These are phyloP conservation scores for Scheffersomyces parashehatae DNA, from an alignment of 1,139 yeast genomes.

Conservation along the genomic window DNA sequence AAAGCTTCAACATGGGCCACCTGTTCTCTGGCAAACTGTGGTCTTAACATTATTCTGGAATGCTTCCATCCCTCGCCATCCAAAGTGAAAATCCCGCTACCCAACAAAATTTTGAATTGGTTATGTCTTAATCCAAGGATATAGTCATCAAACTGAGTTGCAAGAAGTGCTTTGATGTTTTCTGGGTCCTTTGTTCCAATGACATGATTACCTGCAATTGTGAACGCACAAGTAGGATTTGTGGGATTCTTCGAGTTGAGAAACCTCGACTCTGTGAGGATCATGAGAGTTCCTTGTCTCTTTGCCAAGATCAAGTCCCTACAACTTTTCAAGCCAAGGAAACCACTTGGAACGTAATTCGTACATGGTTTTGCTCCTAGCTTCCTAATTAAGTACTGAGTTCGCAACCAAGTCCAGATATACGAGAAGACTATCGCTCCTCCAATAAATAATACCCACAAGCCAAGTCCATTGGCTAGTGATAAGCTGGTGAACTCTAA, in stretches of 20 bases:
- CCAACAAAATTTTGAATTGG: slow-evolving; percentile 45
- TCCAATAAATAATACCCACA: too few relatives aligned
- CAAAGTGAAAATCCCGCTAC: slow-evolving; percentile 59
- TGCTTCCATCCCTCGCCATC: slow-evolving; percentile 61
- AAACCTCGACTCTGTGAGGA: slow-evolving; percentile 8
- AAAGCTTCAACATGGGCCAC: slow-evolving; percentile 49
- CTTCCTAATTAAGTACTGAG: slow-evolving; percentile 1
- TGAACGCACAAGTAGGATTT: slow-evolving; percentile 12
- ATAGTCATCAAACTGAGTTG: slow-evolving; percentile 51
- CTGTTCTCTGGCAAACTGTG: slow-evolving; percentile 59
- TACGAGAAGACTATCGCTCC: too few relatives aligned
- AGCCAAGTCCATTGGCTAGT: too few relatives aligned
- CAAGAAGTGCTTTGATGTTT: slow-evolving; percentile 39
- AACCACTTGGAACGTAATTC: slow-evolving; percentile 8
- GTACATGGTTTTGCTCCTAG: slow-evolving; percentile 10
- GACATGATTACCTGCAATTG: slow-evolving; percentile 15
- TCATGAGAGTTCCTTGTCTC: slow-evolving; percentile 12
- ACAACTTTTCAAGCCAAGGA: slow-evolving; percentile 13
- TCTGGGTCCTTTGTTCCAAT: slow-evolving; percentile 23
- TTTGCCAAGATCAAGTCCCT: slow-evolving; percentile 7
- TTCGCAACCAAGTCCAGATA: not conserved
- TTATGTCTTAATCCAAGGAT: slow-evolving; percentile 50
- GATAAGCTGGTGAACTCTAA: too few relatives aligned
- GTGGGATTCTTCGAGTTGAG: slow-evolving; percentile 3
- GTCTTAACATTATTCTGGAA: slow-evolving; percentile 57